These are phyloP conservation scores for Cytospora piceicola DNA, from an alignment of 2,329 filamentous ascomycete species.

Conservation along the genomic window DNA sequence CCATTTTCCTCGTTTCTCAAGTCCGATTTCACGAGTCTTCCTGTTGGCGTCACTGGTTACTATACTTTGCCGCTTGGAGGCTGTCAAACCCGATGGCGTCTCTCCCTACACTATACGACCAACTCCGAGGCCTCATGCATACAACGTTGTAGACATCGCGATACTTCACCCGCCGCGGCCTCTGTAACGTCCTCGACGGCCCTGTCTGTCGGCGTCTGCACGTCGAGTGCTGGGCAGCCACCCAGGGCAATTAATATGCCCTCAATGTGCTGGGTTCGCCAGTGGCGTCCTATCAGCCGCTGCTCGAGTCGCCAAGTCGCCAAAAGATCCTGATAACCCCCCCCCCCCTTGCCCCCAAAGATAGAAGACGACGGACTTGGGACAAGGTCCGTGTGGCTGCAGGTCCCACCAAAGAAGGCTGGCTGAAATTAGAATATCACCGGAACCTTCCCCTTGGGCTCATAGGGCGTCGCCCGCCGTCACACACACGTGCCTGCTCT, in stretches of 20 bases:
- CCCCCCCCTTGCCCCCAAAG: no score
- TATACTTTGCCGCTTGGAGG: background rate
- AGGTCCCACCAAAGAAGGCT: background rate
- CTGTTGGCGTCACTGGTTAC: background rate
- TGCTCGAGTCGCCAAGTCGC: background rate
- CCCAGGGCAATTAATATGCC: background rate
- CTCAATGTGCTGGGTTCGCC: background rate
- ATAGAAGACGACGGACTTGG: background rate
- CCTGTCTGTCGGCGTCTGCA: background rate
- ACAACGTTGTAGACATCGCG: background rate
- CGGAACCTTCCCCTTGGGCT: background rate
- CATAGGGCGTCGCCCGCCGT: background rate
- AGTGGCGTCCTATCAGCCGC: background rate
- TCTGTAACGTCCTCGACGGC: background rate
- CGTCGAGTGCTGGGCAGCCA: background rate
- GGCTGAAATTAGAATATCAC: background rate
- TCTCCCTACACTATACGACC: background rate
- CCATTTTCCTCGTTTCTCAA: background rate
- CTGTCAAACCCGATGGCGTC: background rate
- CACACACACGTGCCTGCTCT: background rate
- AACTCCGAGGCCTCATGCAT: background rate
- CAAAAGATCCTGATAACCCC: background rate
- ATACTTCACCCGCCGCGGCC: background rate
- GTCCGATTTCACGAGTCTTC: background rate
- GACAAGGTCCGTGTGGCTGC: background rate